Evolutionary conservation across 2,329 filamentous ascomycete genomes (phyloP).

Genomic region (Juglanconis juglandina): DNA sequence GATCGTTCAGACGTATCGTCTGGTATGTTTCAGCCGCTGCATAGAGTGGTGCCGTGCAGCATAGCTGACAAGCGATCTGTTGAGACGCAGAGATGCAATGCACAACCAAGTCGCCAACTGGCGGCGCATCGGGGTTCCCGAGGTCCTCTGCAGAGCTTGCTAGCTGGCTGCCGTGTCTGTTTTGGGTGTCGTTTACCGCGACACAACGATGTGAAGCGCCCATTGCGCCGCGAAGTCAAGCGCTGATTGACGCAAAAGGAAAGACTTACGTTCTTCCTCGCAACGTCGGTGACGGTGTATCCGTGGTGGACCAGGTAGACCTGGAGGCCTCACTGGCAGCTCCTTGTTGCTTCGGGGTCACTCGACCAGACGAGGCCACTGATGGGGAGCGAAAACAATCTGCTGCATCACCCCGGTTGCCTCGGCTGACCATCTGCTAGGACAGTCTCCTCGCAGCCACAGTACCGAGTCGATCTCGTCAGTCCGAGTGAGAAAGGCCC

Average conservation of each 20-base stretch:
- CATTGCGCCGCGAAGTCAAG: neutral
- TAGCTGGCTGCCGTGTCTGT: neutral
- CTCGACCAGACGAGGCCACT: neutral
- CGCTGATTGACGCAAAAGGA: neutral
- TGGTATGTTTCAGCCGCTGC: slow-evolving; percentile 11
- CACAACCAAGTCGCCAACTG: slow-evolving; percentile 3
- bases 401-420: neutral
- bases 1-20: neutral
- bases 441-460: neutral
- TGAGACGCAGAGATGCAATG: slow-evolving; percentile 11
- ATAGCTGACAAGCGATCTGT: slow-evolving; percentile 10
- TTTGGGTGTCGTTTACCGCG: neutral
- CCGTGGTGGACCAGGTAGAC: neutral
- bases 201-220: too few species aligned
- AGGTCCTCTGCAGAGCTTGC: neutral
- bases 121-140: neutral
- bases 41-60: slow-evolving; percentile 1
- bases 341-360: neutral
- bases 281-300: neutral
- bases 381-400: neutral
- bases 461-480: neutral
- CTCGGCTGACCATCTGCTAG: neutral
- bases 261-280: neutral
- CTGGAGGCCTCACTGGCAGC: neutral
- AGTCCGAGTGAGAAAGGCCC: neutral